Conservation (phyloP, 208 protist species). For the Zelonia costaricensis region DNA sequence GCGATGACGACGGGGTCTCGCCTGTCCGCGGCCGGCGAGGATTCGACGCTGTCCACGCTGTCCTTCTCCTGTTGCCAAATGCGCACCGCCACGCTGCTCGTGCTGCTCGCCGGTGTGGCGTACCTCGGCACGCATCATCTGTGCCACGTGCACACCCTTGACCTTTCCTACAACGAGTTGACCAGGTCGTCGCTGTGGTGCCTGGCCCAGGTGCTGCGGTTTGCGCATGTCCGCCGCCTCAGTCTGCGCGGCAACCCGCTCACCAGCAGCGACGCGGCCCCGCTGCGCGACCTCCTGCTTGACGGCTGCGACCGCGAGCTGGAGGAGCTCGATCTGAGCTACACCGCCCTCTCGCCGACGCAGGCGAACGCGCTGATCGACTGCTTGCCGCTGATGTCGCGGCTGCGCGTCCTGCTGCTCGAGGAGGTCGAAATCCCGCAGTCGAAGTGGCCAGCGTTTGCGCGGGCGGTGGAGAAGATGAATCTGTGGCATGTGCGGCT, state of each 20-base stretch:
- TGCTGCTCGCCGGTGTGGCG: conserved; percentile 53
- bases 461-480: conserved; percentile 41
- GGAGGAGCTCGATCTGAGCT: conserved; percentile 77
- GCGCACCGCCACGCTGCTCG: conserved; percentile 48
- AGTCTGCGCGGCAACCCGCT: conserved; percentile 80
- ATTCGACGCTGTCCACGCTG: conserved; percentile 43
- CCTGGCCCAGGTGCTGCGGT: conserved; percentile 46
- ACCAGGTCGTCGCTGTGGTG: conserved; percentile 39
- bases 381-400: conserved; percentile 46
- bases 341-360: conserved; percentile 46
- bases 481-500: conserved; percentile 57
- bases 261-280: conserved; percentile 24
- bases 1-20: not conserved
- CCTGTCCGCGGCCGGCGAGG: not conserved
- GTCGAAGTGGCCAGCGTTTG: conserved; percentile 42
- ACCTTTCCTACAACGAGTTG: conserved; percentile 78
- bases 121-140: conserved; percentile 8
- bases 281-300: conserved; percentile 68
- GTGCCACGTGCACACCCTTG: conserved; percentile 30
- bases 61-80: conserved; percentile 76
- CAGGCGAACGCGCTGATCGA: conserved; percentile 68
- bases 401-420: conserved; percentile 62
- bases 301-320: conserved; percentile 46
- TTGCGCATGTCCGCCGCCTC: conserved; percentile 49
- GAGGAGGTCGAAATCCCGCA: conserved; percentile 57